phyloP scores from a whole-genome alignment of 306 rosid genomes.

The Castanospermum australe region DNA sequence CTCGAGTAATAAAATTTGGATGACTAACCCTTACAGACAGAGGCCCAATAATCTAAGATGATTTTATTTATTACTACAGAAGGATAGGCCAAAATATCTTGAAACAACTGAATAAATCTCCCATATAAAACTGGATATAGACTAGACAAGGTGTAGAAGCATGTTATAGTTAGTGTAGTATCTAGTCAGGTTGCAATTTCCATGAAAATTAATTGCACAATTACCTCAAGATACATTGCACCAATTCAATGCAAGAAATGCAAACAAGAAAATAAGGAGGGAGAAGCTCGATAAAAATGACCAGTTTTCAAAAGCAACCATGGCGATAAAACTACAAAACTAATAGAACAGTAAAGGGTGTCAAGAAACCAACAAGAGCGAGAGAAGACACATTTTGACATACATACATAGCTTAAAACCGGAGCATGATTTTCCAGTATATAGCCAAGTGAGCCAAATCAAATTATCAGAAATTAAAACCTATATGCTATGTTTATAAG shows the following conservation, averaged over 20 bases:
- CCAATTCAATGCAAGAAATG: not conserved
- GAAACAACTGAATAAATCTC: not conserved
- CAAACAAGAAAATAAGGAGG: not conserved
- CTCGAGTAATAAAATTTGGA: not conserved
- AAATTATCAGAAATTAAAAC: not conserved
- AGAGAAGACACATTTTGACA: not conserved
- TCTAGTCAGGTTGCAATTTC: not conserved
- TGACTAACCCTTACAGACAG: not conserved
- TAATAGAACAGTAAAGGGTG: constrained; percentile 17
- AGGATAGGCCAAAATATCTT: not conserved
- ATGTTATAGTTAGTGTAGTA: too few species aligned
- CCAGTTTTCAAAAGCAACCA: not conserved
- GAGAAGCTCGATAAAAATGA: not conserved
- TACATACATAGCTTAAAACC: not conserved
- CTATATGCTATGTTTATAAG: not conserved
- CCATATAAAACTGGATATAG: not conserved
- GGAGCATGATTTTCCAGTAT: not conserved
- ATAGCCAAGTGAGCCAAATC: not conserved
- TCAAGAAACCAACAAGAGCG: not conserved
- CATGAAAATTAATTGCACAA: constrained; percentile 1
- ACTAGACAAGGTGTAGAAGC: not conserved
- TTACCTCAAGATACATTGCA: not conserved
- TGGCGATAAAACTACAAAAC: not conserved
- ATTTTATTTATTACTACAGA: not conserved
- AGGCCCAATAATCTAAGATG: not conserved